Evolutionary conservation across 108 stramenopile genomes (phyloP).

Genomic region (Mayamaea pseudoterrestris): DNA sequence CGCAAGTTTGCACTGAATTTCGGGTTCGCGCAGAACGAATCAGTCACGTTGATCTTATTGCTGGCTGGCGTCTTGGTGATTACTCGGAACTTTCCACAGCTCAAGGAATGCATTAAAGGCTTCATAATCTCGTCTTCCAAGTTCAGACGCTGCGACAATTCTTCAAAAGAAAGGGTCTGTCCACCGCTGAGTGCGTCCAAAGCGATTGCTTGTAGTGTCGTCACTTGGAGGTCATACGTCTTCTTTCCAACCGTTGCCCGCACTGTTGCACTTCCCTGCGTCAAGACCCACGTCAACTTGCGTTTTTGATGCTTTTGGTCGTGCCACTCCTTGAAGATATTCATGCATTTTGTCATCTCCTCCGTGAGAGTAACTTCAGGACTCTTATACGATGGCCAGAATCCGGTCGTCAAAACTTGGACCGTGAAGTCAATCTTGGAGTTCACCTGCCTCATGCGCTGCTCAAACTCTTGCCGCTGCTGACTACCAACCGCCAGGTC

Average conservation of each 20-base stretch:
- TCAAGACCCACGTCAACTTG: conserved; percentile 83
- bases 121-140: conserved; percentile 84
- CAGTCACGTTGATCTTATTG: conserved; percentile 81
- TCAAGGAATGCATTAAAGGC: conserved; percentile 94
- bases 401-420: conserved; percentile 95
- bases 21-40: conserved; percentile 83
- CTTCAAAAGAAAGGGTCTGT: conserved; percentile 47
- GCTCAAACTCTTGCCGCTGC: conserved; percentile 84
- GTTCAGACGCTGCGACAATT: conserved; percentile 63
- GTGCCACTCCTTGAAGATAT: conserved; percentile 89
- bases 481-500: conserved; percentile 94
- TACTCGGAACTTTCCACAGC: conserved; percentile 97
- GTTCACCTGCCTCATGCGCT: conserved; percentile 45
- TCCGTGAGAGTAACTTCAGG: conserved; percentile 83
- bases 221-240: conserved; percentile 91
- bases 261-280: conserved; percentile 89
- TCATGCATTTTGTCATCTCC: conserved; percentile 86
- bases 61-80: conserved; percentile 73
- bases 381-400: conserved; percentile 95
- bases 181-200: conserved; percentile 78
- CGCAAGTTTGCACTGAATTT: conserved; percentile 87
- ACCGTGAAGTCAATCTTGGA: conserved; percentile 77
- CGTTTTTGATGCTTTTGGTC: conserved; percentile 80
- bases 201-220: conserved; percentile 92
- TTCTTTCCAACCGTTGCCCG: conserved; percentile 87